phyloP scores from a whole-genome alignment of 495 filamentous ascomycete species.

The Aspergillus cavernicola region DNA sequence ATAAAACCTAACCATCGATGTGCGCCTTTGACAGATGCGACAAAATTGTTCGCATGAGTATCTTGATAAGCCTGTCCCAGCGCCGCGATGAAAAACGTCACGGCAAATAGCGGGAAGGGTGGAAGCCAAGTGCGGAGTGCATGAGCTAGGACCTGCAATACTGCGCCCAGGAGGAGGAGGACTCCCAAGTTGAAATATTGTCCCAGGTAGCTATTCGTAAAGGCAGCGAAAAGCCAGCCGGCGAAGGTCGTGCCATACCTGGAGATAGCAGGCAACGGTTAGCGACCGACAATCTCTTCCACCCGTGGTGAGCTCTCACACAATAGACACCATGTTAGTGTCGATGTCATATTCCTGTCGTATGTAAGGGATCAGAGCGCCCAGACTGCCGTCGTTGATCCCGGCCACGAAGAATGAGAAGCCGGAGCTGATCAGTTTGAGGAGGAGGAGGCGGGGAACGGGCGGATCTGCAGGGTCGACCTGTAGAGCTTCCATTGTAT shows the following conservation, averaged over 20 bases:
- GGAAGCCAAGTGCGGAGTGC: conserved; percentile 26
- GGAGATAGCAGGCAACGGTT: not conserved
- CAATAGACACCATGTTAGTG: conserved; percentile 18
- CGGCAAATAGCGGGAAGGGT: conserved; percentile 25
- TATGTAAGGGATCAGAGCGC: conserved; percentile 52
- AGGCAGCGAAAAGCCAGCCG: conserved; percentile 32
- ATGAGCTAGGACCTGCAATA: conserved; percentile 27
- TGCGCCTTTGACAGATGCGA: conserved; percentile 21
- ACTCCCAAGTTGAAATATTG: conserved; percentile 27
- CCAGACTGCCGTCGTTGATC: conserved; percentile 47
- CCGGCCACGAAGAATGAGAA: conserved; percentile 30
- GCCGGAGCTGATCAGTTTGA: not conserved
- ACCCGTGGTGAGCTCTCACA: too few species aligned
- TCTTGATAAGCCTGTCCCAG: conserved; percentile 35
- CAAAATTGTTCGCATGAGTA: conserved; percentile 33
- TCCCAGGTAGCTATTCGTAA: conserved; percentile 26
- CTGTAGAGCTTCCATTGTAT: not conserved
- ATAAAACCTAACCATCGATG: conserved; percentile 35
- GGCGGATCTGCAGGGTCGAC: not conserved
- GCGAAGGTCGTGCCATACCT: conserved; percentile 30
- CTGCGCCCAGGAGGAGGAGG: conserved; percentile 23
- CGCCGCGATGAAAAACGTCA: conserved; percentile 31
- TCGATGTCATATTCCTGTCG: conserved; percentile 29
- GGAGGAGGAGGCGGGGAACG: not conserved
- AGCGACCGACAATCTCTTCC: too few species aligned